Evolutionary conservation across 352 stramenopile genomes (phyloP), one percentile per base, ranked within the genome.

Genomic region (Phytopythium aichiense): DNA sequence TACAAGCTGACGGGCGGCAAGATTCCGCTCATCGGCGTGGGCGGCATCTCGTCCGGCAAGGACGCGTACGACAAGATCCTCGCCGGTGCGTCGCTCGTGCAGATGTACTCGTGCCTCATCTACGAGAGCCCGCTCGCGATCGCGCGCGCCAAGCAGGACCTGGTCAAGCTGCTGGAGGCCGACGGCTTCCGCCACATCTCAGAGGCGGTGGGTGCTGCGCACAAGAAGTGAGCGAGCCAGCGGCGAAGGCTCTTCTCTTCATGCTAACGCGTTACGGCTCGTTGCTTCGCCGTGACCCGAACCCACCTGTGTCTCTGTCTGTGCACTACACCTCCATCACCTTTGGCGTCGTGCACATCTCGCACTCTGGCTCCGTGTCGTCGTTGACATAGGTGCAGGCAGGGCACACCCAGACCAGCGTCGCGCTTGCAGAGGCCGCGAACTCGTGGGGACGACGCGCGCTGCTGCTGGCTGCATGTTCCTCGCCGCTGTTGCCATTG

Each of bases 51-150:
- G 4, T 92, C 74, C n/a, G 92, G 92, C 13, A 73, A 97, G 60
- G 96, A 99, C 71, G 97, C 90, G 0, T 99, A 98, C 68, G 97
- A 99, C 43, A 99, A 99, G 81, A 96, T 99, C 54, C 87, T 87
- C 33, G 97, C 97, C 8, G 98, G 98, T 33, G 98, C 98, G 9
- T 97, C 83, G 43, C 80, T 98, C 15, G 94, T 98, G 58, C 90
- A 98, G 64, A 87, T 98, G 68, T 98, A 98, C 76, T 97, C 89
- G 60, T 93, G 89, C 33, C 63, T 98, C 11, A 92, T 97, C 33
- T 98, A 96, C 65, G 77, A 96, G 31, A 95, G 95, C 5, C 91
- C 93, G 16, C 67, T 92, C 28, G 79, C 94, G 11, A 84, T 98
- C 13, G 77, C 79, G 2, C 78, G 84, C 28, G 88, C 96, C 48